Evolutionary conservation across 176 grass and related monocot species (phyloP).

Genomic region (Microstegium vimineum): DNA sequence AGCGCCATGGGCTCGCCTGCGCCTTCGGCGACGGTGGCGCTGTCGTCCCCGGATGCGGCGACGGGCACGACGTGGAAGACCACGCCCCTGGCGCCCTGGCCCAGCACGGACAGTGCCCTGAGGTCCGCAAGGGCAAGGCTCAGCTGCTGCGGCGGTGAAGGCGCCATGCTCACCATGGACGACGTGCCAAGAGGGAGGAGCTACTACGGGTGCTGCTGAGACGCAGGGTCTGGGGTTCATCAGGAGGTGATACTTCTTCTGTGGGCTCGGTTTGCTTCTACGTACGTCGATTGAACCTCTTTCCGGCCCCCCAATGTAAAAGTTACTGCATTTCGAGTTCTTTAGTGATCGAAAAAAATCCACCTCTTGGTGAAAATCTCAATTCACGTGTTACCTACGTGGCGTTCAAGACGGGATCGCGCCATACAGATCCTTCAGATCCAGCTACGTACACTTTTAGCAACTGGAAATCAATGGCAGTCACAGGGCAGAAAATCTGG

Average conservation of each 20-base stretch:
- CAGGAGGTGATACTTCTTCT: not conserved
- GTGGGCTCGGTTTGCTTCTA: not conserved
- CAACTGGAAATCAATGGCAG: not conserved
- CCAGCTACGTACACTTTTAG: not conserved
- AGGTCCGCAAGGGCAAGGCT: conserved; percentile 35
- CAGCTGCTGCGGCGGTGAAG: conserved; percentile 23
- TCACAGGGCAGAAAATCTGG: not conserved
- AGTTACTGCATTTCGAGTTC: not conserved
- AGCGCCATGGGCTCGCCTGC: conserved; percentile 49
- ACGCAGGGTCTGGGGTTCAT: not conserved
- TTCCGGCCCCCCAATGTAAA: not conserved
- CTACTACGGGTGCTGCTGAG: not conserved
- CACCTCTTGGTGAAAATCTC: not conserved
- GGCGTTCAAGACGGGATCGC: not conserved
- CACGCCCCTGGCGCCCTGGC: conserved; percentile 63
- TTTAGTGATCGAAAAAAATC: not conserved
- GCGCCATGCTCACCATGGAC: not conserved
- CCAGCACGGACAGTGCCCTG: conserved; percentile 62
- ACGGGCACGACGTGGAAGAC: conserved; percentile 57
- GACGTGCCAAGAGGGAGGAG: not conserved
- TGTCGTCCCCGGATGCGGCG: not conserved
- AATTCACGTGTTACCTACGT: not conserved
- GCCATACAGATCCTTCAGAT: not conserved
- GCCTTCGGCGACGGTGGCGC: not conserved
- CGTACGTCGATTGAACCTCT: not conserved